A percentile compares a stretch with the other conserved stretches of the same genome.
phyloP scores from a whole-genome alignment of 2,329 filamentous ascomycete genomes.

The Aspergillus transmontanensis region DNA sequence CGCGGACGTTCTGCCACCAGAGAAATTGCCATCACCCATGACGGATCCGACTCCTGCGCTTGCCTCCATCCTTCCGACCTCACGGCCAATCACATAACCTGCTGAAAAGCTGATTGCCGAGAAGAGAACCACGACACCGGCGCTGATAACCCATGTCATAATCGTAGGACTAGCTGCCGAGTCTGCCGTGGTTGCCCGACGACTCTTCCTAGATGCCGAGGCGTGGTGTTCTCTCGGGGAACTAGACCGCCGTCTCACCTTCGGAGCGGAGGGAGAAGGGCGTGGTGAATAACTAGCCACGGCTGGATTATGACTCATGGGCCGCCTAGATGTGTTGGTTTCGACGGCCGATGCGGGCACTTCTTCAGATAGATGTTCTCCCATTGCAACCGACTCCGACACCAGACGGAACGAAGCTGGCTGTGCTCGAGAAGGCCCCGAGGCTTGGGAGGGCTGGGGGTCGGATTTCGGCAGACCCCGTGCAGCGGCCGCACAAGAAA shows the following conservation, averaged over 20 bases:
- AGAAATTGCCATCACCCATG: constrained; percentile 29
- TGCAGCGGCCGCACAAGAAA: constrained; percentile 92
- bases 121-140: constrained; percentile 65
- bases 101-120: constrained; percentile 67
- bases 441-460: constrained; percentile 26
- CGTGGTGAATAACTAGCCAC: constrained; percentile 17
- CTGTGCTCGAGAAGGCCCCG: constrained; percentile 39
- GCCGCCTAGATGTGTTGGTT: constrained; percentile 24
- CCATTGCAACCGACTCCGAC: constrained; percentile 60
- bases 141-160: constrained; percentile 67
- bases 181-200: constrained; percentile 33
- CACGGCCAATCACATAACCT: constrained; percentile 63
- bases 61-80: constrained; percentile 58
- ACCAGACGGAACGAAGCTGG: constrained; percentile 61
- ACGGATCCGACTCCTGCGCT: constrained; percentile 30
- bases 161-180: constrained; percentile 58
- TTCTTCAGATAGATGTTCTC: constrained; percentile 39
- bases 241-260: constrained; percentile 36
- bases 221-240: constrained; percentile 43
- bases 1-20: constrained; percentile 35
- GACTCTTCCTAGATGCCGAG: constrained; percentile 39
- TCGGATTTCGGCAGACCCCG: constrained; percentile 71
- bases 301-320: constrained; percentile 29
- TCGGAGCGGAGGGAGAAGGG: constrained; percentile 15
- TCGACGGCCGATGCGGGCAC: constrained; percentile 23